Conservation (phyloP, 257 asterid species). For the Solanum bulbocastanum region DNA sequence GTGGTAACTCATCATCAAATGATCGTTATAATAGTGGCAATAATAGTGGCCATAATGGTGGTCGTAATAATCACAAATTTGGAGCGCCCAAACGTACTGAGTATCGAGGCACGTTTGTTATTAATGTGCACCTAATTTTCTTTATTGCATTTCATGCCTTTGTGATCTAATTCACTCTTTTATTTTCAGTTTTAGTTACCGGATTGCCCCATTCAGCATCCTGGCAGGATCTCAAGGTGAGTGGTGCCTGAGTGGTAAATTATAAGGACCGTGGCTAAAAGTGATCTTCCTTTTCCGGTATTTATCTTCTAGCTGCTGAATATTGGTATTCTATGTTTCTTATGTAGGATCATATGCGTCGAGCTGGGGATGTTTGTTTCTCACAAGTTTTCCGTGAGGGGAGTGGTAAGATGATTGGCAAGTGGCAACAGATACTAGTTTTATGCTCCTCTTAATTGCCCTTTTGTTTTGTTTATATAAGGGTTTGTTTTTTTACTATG, state of each 20-base stretch:
- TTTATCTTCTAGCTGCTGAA: neutral
- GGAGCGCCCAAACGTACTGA: conserved; percentile 93
- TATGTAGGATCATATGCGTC: conserved; percentile 95
- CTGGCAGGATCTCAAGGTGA: conserved; percentile 98
- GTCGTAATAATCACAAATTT: conserved; percentile 71
- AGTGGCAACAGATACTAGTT: neutral
- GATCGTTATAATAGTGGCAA: conserved; percentile 56
- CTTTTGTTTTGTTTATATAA: neutral
- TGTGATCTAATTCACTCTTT: conserved; percentile 4
- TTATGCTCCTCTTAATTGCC: neutral
- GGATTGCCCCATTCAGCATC: conserved; percentile 95
- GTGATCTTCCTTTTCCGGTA: neutral
- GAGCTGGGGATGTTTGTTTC: conserved; percentile 99
- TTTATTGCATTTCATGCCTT: neutral
- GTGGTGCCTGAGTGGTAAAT: neutral
- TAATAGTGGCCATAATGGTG: conserved; percentile 25
- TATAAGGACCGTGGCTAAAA: neutral
- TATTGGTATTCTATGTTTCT: conserved; percentile 1
- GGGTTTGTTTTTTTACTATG: neutral
- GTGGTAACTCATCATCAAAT: conserved; percentile 64
- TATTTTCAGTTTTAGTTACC: conserved; percentile 55
- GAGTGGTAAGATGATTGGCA: conserved; percentile 48
- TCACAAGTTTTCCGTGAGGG: conserved; percentile 96
- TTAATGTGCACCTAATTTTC: neutral
- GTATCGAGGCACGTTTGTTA: conserved; percentile 42